phyloP scores from a whole-genome alignment of 495 filamentous ascomycete species.

The Sabuloglossum arenarium region DNA sequence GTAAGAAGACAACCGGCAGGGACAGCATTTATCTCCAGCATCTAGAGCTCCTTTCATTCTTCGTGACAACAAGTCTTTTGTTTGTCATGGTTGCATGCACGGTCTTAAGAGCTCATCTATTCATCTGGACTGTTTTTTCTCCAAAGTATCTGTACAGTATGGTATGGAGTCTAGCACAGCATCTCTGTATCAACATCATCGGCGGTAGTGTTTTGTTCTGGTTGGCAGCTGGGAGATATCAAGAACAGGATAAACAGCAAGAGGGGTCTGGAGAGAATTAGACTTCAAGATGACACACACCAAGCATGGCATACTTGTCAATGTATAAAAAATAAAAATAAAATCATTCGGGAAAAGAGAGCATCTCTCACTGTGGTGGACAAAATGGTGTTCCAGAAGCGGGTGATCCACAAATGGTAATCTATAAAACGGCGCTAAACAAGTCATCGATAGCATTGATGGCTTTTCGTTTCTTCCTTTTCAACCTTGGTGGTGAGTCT shows the following conservation, averaged over 20 bases:
- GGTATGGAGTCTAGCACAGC: constrained; percentile 68
- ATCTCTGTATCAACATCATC: constrained; percentile 46
- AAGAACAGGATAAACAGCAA: neutral
- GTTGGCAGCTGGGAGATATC: constrained; percentile 7
- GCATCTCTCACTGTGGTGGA: neutral
- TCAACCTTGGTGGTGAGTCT: neutral
- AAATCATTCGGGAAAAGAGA: neutral
- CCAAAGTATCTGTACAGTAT: constrained; percentile 88
- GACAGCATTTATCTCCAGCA: constrained; percentile 1
- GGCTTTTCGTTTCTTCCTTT: neutral
- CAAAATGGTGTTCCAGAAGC: neutral
- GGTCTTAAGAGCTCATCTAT: constrained; percentile 66
- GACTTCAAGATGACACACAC: neutral
- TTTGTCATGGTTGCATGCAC: constrained; percentile 84
- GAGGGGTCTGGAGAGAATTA: neutral
- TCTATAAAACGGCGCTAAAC: neutral
- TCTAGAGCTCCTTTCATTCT: constrained; percentile 40
- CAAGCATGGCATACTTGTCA: neutral
- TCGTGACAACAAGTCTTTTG: constrained; percentile 32
- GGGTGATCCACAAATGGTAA: neutral
- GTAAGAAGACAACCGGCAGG: constrained; percentile 1
- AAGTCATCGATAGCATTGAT: constrained; percentile 3
- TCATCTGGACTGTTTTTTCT: constrained; percentile 97
- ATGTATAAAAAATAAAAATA: neutral
- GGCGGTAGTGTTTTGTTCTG: constrained; percentile 34